Evolutionary conservation across 805 yeast species (phyloP), one percentile per base, ranked within the genome.

Genomic region (Yarrowia sp.): DNA sequence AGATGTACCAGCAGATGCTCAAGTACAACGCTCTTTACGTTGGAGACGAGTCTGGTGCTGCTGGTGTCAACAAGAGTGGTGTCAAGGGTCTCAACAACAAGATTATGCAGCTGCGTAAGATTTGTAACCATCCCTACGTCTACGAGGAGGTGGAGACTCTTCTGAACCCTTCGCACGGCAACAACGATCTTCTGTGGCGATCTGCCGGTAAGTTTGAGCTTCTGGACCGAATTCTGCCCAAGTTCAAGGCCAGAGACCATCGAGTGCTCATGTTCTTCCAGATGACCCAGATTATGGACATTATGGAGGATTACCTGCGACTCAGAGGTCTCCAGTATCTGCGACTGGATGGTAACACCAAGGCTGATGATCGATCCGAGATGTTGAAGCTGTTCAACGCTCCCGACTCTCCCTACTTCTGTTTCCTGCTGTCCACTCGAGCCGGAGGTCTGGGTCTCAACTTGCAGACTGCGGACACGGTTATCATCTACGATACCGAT

Each of bases 241-340:
- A 94, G 75, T 89, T 94, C 77, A 84, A 87, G 75, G 86, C 85
- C 3, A 86, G 97, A 1, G 97, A 96, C 1, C 98, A 95, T 76
- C 86, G 97, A 72, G 97, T 93, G 8, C 83, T 94, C 76, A 89
- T 94, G 73, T 94, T 94, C 77, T 95, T 95, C 80, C 99, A 94
- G 79, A 94, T 94, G 99, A 95, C 99, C 1, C 97, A 92, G 78
- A 90, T 94, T 71, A 95, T 94, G 98, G 97, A 93, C 78, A 95
- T 94, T 71, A 92, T 95, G 98, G 98, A 95, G 78, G 99, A 94
- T 80, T 95, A 88, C 75, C 79, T 95, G 73, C 83, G 97, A 68
- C 82, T 83, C 63, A 81, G 87, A 67, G 89, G 86, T 15, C 80
- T 92, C 83, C 86, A 89, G 74, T 94, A 92, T 76, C 82, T 95